These are phyloP conservation scores for Exophiala lecanii-corni DNA, from an alignment of 2,329 filamentous ascomycete genomes.

Conservation along the genomic window DNA sequence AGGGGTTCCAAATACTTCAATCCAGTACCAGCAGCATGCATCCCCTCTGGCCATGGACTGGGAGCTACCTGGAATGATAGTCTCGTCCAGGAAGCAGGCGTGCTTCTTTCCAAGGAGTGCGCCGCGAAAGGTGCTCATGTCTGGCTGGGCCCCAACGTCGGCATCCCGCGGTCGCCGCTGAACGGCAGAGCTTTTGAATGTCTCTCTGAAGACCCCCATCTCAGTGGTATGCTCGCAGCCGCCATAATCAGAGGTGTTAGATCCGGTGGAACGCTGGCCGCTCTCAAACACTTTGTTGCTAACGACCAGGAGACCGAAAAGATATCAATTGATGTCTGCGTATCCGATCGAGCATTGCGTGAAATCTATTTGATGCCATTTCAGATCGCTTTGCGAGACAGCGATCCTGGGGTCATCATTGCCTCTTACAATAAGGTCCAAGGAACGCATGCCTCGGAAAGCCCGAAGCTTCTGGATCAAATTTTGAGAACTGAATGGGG, in stretches of 20 bases:
- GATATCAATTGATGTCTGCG: constrained; percentile 36
- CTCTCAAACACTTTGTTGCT: constrained; percentile 61
- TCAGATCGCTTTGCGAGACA: constrained; percentile 53
- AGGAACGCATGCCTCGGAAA: constrained; percentile 40
- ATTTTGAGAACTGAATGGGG: constrained; percentile 42
- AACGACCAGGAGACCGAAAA: constrained; percentile 43
- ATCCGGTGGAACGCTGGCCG: constrained; percentile 54
- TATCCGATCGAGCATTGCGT: constrained; percentile 50
- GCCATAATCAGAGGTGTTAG: constrained; percentile 8
- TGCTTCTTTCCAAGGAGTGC: neutral
- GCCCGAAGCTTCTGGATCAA: constrained; percentile 35
- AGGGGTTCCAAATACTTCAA: constrained; percentile 66
- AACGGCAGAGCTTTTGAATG: constrained; percentile 30
- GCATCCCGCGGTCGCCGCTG: constrained; percentile 54
- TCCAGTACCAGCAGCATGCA: constrained; percentile 55
- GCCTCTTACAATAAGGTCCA: constrained; percentile 55
- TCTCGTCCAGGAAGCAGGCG: neutral
- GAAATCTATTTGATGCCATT: no score
- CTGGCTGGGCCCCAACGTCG: constrained; percentile 59
- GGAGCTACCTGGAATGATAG: constrained; percentile 53
- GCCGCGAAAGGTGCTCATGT: constrained; percentile 54
- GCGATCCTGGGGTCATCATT: constrained; percentile 53
- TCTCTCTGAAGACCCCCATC: constrained; percentile 28
- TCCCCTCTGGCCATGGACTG: constrained; percentile 56
- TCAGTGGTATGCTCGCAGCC: constrained; percentile 24